Conservation (phyloP, 352 stramenopile genomes). For the Phytophthora brassicae region DNA sequence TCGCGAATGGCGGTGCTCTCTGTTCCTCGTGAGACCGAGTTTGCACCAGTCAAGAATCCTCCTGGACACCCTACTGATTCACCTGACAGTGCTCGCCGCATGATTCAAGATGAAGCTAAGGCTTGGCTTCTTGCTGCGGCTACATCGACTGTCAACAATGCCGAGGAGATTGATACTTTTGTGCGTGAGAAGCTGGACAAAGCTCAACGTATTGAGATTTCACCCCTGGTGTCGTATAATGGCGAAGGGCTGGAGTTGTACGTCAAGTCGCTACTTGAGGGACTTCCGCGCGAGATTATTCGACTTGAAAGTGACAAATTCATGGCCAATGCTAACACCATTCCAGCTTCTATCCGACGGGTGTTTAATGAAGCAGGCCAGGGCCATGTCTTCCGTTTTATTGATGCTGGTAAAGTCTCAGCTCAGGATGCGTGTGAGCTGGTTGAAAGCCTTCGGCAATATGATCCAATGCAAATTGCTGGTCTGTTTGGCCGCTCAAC, state of each 20-base stretch:
- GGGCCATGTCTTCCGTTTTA: constrained; percentile 49
- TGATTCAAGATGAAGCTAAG: constrained; percentile 67
- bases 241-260: constrained; percentile 72
- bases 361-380: constrained; percentile 41
- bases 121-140: constrained; percentile 67
- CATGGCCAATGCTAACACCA: constrained; percentile 24
- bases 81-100: constrained; percentile 78
- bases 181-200: constrained; percentile 37
- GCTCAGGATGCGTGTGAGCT: constrained; percentile 35
- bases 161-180: constrained; percentile 34
- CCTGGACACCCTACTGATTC: constrained; percentile 76
- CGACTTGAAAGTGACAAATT: constrained; percentile 37
- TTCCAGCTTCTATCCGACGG: constrained; percentile 41
- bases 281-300: constrained; percentile 32
- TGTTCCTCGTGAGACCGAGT: constrained; percentile 91
- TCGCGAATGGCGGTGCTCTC: constrained; percentile 93
- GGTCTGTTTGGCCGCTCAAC: constrained; percentile 42
- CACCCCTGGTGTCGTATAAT: constrained; percentile 84
- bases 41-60: constrained; percentile 92
- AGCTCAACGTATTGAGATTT: constrained; percentile 70
- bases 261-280: constrained; percentile 32
- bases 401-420: constrained; percentile 39
- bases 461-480: constrained; percentile 36
- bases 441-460: constrained; percentile 38
- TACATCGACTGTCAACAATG: constrained; percentile 25